These are phyloP conservation scores for Zoysia japonica DNA, from an alignment of 176 grass and related monocot genomes.

Conservation along the genomic window DNA sequence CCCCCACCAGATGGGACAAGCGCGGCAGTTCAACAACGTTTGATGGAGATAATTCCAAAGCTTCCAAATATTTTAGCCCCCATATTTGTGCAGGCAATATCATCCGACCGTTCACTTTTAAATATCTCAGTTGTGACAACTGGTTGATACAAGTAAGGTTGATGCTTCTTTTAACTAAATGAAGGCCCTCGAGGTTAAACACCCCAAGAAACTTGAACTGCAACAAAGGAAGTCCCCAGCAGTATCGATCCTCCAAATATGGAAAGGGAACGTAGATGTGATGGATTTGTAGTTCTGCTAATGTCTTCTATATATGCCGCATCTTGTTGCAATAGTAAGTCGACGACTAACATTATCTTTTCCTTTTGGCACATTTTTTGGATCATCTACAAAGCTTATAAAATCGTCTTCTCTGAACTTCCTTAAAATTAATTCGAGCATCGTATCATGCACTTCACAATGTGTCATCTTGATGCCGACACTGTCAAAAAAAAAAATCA, in stretches of 20 bases:
- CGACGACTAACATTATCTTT: background rate
- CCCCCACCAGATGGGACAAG: background rate
- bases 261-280: background rate
- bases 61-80: background rate
- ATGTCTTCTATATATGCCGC: background rate
- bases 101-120: background rate
- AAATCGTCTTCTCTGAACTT: slow-evolving; percentile 43
- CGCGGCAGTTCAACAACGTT: background rate
- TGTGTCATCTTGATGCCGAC: background rate
- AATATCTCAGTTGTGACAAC: background rate
- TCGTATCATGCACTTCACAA: slow-evolving; percentile 31
- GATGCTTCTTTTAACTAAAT: accelerated
- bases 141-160: background rate
- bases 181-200: background rate
- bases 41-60: background rate
- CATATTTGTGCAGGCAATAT: background rate
- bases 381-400: background rate
- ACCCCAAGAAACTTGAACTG: background rate
- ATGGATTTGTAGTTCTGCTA: background rate
- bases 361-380: background rate
- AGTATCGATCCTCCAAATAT: background rate
- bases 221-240: background rate
- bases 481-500: background rate
- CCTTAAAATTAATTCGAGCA: slow-evolving; percentile 28
- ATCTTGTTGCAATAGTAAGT: background rate